Evolutionary conservation across 2,329 filamentous ascomycete genomes (phyloP).

Genomic region (Claviceps pazoutovae): DNA sequence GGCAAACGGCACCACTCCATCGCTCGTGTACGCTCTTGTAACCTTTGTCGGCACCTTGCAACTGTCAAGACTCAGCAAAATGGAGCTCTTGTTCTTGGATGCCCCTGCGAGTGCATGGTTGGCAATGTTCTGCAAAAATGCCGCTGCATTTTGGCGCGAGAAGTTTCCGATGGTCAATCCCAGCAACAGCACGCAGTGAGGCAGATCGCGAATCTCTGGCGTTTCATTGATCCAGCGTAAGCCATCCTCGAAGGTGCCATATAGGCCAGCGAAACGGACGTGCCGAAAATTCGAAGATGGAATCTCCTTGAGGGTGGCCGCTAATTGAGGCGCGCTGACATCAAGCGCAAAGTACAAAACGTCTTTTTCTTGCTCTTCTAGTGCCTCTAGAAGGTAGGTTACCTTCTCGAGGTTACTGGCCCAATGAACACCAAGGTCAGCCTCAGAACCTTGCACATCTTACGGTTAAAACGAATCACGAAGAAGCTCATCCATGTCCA

Average conservation of each 20-base stretch:
- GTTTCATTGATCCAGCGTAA: background rate
- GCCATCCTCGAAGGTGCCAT: conserved; percentile 1
- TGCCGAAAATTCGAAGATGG: background rate
- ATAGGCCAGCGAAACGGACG: background rate
- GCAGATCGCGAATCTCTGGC: background rate
- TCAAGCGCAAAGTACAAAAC: background rate
- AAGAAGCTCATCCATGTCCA: too few species aligned
- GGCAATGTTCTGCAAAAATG: background rate
- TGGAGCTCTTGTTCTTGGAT: background rate
- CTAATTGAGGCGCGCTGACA: background rate
- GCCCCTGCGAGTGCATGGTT: background rate
- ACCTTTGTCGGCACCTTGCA: background rate
- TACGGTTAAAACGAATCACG: too few species aligned
- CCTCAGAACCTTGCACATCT: background rate
- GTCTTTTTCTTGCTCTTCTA: background rate
- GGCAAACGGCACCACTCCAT: conserved; percentile 1
- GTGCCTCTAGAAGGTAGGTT: background rate
- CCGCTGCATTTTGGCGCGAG: background rate
- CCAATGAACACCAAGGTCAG: background rate
- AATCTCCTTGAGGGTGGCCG: background rate
- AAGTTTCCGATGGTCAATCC: conserved; percentile 1
- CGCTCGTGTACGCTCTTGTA: background rate
- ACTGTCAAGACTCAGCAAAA: background rate
- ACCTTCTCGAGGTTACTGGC: background rate
- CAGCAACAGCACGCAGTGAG: conserved; percentile 1